A percentile compares a stretch with the other conserved stretches of the same genome.
phyloP scores from a whole-genome alignment of 257 asterid genomes.

The Fraxinus cuspidata region DNA sequence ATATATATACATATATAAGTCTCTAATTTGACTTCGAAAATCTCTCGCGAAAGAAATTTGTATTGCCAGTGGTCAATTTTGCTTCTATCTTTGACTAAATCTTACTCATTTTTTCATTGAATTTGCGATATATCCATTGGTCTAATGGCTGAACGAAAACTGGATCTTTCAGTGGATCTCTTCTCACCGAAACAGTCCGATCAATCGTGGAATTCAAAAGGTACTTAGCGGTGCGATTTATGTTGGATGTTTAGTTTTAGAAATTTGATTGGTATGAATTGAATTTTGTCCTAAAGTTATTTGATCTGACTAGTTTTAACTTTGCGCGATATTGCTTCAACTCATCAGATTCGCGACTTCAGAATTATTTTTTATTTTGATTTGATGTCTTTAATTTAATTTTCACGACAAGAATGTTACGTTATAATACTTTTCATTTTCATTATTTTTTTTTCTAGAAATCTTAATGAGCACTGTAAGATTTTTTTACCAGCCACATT shows the following conservation, averaged over 20 bases:
- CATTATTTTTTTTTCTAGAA: neutral
- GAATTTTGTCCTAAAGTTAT: constrained; percentile 30
- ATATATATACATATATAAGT: constrained; percentile 6
- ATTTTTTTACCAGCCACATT: neutral
- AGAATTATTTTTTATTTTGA: constrained; percentile 4
- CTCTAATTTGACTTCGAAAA: neutral
- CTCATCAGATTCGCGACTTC: constrained; percentile 36
- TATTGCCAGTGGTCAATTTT: constrained; percentile 26
- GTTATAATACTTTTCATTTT: neutral
- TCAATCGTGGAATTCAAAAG: constrained; percentile 79
- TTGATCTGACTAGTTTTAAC: constrained; percentile 40
- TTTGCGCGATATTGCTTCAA: constrained; percentile 20
- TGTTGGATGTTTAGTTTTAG: neutral
- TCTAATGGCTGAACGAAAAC: constrained; percentile 73
- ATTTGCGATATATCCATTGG: constrained; percentile 27
- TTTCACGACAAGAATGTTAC: neutral
- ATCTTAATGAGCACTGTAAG: neutral
- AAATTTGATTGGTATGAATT: constrained; percentile 25
- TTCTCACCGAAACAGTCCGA: constrained; percentile 56
- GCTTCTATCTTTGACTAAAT: constrained; percentile 16
- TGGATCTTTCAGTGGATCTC: constrained; percentile 81
- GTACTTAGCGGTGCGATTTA: constrained; percentile 34
- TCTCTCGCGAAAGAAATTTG: constrained; percentile 8
- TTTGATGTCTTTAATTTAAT: constrained; percentile 7
- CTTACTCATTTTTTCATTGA: constrained; percentile 14